Base-by-base conservation (phyloP, 2,329 filamentous ascomycete species). In the Mollisia scopiformis region DNA sequence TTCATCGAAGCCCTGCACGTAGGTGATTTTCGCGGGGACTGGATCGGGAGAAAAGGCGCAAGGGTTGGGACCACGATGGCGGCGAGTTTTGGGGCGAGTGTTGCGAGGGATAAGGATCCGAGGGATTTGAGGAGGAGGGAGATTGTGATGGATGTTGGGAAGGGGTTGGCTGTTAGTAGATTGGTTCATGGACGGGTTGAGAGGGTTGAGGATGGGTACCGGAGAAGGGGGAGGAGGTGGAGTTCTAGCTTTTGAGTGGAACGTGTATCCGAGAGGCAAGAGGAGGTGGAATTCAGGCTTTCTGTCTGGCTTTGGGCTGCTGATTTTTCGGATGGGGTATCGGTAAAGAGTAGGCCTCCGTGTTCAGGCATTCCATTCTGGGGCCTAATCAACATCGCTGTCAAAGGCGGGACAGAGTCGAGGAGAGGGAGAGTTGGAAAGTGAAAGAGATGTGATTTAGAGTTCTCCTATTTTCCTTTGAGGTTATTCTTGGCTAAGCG, bases 21-120 rank as follows among this genome's bases (percentile, higher is more conserved):
- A 77, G 8, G 72, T 68, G 52, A 80, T 65, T 64, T 76, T 76
- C 21, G 79, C 68, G 55, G 79, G 77, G 56, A 78, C 71, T 33
- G 75, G 72, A 27, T 73, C 75, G 61, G 71, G 7, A 21, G 27
- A 5, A 66, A 66, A 46, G 63, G 65, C 2, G 46, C 63, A 27
- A 51, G 65, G 41, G 59, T 66, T 13, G 63, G 58, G 33, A 67
- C 63, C 6, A 56, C 63, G 10, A 49, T 58, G 6, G 65, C 59
- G 7, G 61, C 63, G 16, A 46, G 41, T 30, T 62, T 58, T 50
- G 57, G 61, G 2, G 56, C 61, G 27, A 62, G 35, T 53, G 52
- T 52, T 41, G 14, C 30, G 19, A 55, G 60, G 33, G 55, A 55
- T 23, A 57, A 58, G 13, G 50, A 59, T 47, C 43, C 49, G 25